Conservation (phyloP, 805 yeast species). For the Yarrowia keelungensis region DNA sequence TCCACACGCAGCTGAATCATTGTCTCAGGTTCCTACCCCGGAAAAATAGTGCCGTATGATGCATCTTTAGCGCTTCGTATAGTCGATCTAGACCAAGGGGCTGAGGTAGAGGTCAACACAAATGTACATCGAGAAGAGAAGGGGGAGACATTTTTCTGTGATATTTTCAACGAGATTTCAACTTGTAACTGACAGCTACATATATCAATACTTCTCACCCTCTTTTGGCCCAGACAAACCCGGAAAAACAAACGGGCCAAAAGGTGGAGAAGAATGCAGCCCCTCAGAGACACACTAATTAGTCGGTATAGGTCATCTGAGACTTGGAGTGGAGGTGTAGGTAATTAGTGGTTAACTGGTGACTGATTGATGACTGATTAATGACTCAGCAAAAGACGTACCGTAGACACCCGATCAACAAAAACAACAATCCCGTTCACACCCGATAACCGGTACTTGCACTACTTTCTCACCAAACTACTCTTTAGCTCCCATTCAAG, state of each 20-base stretch:
- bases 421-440: too few relatives aligned
- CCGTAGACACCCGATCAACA: too few relatives aligned
- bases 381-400: too few relatives aligned
- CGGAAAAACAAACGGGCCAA: constrained; percentile 25
- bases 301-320: constrained; percentile 18
- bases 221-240: background rate
- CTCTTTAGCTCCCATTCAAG: background rate
- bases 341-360: too few relatives aligned
- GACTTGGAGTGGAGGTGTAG: constrained; percentile 1
- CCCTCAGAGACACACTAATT: constrained; percentile 6
- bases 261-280: constrained; percentile 32
- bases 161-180: too few relatives aligned
- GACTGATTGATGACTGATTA: too few relatives aligned
- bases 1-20: background rate
- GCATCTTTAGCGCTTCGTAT: constrained; percentile 3
- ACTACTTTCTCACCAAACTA: too few relatives aligned
- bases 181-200: too few relatives aligned
- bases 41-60: constrained; percentile 13
- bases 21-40: constrained; percentile 10
- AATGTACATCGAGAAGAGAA: too few relatives aligned
- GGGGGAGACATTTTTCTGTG: too few relatives aligned
- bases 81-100: background rate
- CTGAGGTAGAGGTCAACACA: too few relatives aligned
- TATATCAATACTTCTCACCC: background rate
- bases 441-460: too few relatives aligned